Base-by-base conservation (phyloP, 768 basidiomycete species). In the Tremella fuciformis region DNA sequence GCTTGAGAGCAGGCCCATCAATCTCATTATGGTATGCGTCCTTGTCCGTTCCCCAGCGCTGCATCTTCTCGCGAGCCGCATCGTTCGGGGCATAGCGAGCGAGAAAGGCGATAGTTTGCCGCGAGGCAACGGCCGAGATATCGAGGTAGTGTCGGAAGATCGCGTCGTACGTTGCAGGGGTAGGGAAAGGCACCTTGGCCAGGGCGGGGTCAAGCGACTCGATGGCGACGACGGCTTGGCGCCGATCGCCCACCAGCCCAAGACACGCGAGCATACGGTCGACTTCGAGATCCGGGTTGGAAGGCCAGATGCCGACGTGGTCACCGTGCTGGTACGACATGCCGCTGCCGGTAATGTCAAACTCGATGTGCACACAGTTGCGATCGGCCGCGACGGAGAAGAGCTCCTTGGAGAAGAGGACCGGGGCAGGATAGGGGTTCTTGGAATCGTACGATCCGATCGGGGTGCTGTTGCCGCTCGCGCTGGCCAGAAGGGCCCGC, bases 191-290 rank as follows among this genome's bases (percentile, higher is more conserved):
- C 56, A 97, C 94, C 78, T 99, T 98, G 58, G 94, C 94, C 34
- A 99, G 83, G n/a, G 94, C 91, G 19, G 94, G 94, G 72, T 99
- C 94, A 59, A 99, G 85, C n/a, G 91, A 93, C 74, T 92, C 91
- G 58, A 99, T 90, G 66, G 86, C 84, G 70, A 99, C 89, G 53
- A 91, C 84, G 41, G 82, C 81, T 76, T 93, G 85, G 72, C 84
- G 84, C 80, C 88, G 89, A 60, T 86, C 82, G 6, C 52, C 57
- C 0, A 51, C 52, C 11, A 98, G 82, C 22, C 92, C 93, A 49
- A 99, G 86, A 40, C 86, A 83, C 62, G 84, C 86, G 19, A 99
- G 83, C 24, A 94, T 83, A 55, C 93, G 87, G 52, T 89, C 85
- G 42, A 97, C 91, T 71, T 98, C 93, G 46, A 86, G 75, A 60